These are phyloP conservation scores for Psilocybe azurescens DNA, from an alignment of 768 basidiomycete genomes.

Conservation along the genomic window DNA sequence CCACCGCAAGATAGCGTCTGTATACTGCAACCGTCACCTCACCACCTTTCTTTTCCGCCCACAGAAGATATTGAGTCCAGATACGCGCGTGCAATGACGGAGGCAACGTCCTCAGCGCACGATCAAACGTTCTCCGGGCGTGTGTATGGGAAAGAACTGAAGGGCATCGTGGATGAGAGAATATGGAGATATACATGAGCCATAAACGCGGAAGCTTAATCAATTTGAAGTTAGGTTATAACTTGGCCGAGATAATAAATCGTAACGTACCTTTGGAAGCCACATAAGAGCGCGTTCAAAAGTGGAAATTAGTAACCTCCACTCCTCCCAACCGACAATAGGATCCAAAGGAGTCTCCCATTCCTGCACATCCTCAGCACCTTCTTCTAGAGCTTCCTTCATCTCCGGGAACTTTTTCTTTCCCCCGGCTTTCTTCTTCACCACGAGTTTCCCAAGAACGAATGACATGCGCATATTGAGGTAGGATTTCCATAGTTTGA, in stretches of 20 bases:
- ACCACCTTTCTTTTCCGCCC: constrained; percentile 87
- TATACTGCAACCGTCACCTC: constrained; percentile 81
- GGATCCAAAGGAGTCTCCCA: constrained; percentile 91
- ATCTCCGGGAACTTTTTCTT: constrained; percentile 93
- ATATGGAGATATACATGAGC: constrained; percentile 91
- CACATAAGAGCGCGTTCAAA: constrained; percentile 96
- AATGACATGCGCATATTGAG: constrained; percentile 82
- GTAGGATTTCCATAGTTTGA: constrained; percentile 97
- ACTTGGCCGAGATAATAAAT: constrained; percentile 4
- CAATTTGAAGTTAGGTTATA: constrained; percentile 10
- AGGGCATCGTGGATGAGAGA: constrained; percentile 90
- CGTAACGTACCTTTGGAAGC: constrained; percentile 77
- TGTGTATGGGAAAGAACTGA: constrained; percentile 85
- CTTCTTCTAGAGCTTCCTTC: constrained; percentile 89
- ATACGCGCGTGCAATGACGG: constrained; percentile 91
- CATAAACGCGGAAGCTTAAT: constrained; percentile 89
- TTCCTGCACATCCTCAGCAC: constrained; percentile 75
- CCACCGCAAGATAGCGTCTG: constrained; percentile 85
- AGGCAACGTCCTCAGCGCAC: constrained; percentile 90
- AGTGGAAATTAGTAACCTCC: constrained; percentile 85
- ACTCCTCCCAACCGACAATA: constrained; percentile 95
- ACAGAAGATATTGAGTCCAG: constrained; percentile 92
- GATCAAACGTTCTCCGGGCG: constrained; percentile 92
- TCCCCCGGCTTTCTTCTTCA: constrained; percentile 82
- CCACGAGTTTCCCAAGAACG: constrained; percentile 77